These are phyloP conservation scores for Micromonas commoda DNA, from an alignment of 139 green algal genomes.

Conservation along the genomic window DNA sequence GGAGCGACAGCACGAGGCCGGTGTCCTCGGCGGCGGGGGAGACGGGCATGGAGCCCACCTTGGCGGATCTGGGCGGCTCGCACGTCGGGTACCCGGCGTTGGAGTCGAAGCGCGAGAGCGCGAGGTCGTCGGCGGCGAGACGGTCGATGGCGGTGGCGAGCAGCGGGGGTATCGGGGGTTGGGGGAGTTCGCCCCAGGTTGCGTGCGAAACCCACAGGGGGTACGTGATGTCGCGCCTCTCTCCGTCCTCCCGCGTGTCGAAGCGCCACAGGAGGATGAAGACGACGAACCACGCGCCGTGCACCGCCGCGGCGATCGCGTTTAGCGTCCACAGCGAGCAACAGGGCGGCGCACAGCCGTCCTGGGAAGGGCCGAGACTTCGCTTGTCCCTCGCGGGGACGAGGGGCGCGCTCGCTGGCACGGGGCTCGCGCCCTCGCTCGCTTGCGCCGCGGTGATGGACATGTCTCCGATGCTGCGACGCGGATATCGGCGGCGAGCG, in stretches of 20 bases:
- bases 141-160: too few species aligned
- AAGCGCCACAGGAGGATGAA: neutral
- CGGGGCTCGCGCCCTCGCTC: too few species aligned
- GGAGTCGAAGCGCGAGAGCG: neutral
- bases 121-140: neutral
- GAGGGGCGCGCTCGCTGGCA: too few species aligned
- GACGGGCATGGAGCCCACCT: neutral
- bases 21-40: neutral
- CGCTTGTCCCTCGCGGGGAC: too few species aligned
- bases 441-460: too few species aligned
- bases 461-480: too few species aligned
- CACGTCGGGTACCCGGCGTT: neutral
- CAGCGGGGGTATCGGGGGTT: neutral
- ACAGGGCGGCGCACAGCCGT: neutral
- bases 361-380: constrained; percentile 4
- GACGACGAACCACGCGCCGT: neutral
- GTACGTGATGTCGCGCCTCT: neutral
- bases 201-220: neutral
- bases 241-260: neutral
- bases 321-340: neutral
- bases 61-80: neutral
- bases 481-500: too few species aligned
- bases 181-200: neutral
- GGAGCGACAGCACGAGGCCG: neutral
- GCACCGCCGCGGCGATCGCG: neutral